Conservation (phyloP, 129 eudicot species). For the Arctium minus region DNA sequence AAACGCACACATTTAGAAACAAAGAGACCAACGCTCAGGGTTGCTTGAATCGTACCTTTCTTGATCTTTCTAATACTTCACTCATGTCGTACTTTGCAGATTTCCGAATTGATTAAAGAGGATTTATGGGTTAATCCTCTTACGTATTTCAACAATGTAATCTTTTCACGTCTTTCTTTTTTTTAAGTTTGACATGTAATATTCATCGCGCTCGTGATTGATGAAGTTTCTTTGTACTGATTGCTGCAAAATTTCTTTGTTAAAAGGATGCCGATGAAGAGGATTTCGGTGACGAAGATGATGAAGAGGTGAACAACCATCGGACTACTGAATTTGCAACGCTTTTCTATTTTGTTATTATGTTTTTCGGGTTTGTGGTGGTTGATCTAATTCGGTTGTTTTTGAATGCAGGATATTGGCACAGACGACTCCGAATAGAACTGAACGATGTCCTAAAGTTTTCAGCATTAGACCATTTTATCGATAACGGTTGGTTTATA, state of each 20-base stretch:
- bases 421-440: slow-evolving; percentile 45
- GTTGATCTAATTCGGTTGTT: background rate
- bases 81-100: slow-evolving; percentile 37
- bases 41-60: background rate
- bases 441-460: slow-evolving; percentile 4
- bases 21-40: background rate
- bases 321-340: background rate
- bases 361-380: background rate
- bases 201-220: background rate
- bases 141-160: slow-evolving; percentile 72
- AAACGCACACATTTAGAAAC: background rate
- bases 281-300: slow-evolving; percentile 53
- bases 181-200: background rate
- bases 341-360: background rate
- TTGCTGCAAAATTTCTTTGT: background rate
- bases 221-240: slow-evolving; percentile 1
- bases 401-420: slow-evolving; percentile 45
- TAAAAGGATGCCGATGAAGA: slow-evolving; percentile 81
- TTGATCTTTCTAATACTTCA: background rate
- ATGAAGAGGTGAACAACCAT: slow-evolving; percentile 49
- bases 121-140: slow-evolving; percentile 97
- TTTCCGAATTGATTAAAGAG: slow-evolving; percentile 91
- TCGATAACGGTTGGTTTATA: background rate
- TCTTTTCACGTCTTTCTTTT: background rate
- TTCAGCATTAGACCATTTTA: background rate